Evolutionary conservation across 768 basidiomycete species (phyloP).

Genomic region (Naganishia antarctica): DNA sequence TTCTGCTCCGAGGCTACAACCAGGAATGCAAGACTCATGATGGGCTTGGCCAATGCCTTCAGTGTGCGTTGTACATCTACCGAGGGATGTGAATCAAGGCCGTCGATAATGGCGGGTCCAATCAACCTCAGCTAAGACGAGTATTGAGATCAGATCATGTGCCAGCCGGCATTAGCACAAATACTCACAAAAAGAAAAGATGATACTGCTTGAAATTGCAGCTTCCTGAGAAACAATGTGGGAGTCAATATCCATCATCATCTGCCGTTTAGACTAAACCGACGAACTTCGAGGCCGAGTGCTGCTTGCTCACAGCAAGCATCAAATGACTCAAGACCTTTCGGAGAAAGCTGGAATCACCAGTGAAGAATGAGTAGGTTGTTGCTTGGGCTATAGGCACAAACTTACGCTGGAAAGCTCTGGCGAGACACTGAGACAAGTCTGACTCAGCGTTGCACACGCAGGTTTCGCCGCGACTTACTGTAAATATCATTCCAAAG

Average conservation of each 20-base stretch:
- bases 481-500: conserved; percentile 25
- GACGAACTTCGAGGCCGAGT: conserved; percentile 17
- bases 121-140: conserved; percentile 19
- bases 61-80: conserved; percentile 11
- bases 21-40: conserved; percentile 26
- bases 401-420: conserved; percentile 23
- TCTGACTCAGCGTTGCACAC: not conserved
- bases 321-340: conserved; percentile 20
- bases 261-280: too few relatives aligned
- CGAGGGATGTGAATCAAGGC: not conserved
- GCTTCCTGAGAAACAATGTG: conserved; percentile 1
- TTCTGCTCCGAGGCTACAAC: conserved; percentile 16
- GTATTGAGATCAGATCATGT: not conserved
- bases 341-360: conserved; percentile 9
- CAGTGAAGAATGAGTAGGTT: not conserved
- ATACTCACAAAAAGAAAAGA: conserved; percentile 24
- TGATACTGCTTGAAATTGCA: conserved; percentile 25
- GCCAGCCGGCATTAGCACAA: not conserved
- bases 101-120: conserved; percentile 24
- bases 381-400: not conserved
- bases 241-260: too few relatives aligned
- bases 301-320: conserved; percentile 13
- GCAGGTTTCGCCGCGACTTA: not conserved
- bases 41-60: conserved; percentile 20
- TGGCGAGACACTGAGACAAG: conserved; percentile 15